Evolutionary conservation across 2,329 filamentous ascomycete genomes (phyloP).

Genomic region (Shiraia bambusicola): DNA sequence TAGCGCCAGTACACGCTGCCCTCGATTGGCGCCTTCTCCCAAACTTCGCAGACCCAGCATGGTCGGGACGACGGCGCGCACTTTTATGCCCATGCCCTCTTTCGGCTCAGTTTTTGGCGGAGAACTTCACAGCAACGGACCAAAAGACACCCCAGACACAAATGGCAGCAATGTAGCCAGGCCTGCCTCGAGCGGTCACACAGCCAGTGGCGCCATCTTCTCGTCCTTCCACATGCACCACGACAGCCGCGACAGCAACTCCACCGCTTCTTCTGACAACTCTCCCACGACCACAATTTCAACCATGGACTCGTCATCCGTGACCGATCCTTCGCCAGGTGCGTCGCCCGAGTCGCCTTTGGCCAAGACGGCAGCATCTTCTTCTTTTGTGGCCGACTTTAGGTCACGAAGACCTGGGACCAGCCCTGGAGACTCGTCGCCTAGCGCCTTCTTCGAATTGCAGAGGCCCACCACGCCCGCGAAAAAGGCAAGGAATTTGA

Average conservation of each 20-base stretch:
- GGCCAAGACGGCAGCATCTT: conserved; percentile 69
- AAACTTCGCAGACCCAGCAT: conserved; percentile 34
- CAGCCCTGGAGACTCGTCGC: conserved; percentile 47
- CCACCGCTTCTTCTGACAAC: conserved; percentile 85
- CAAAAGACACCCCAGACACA: conserved; percentile 49
- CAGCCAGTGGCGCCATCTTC: conserved; percentile 36
- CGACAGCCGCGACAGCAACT: conserved; percentile 77
- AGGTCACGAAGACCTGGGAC: conserved; percentile 39
- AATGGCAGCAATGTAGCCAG: conserved; percentile 37
- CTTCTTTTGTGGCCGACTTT: conserved; percentile 64
- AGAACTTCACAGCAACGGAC: conserved; percentile 51
- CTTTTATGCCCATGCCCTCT: conserved; percentile 61
- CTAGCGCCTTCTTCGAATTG: conserved; percentile 56
- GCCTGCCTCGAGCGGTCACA: conserved; percentile 40
- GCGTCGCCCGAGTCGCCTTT: conserved; percentile 86
- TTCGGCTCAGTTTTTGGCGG: conserved; percentile 76
- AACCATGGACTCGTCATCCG: conserved; percentile 85
- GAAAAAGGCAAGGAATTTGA: conserved; percentile 76
- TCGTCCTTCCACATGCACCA: conserved; percentile 58
- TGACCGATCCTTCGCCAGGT: conserved; percentile 87
- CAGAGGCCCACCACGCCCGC: conserved; percentile 56
- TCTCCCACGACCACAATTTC: conserved; percentile 94
- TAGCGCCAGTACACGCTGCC: conserved; percentile 18
- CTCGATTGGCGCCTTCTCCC: conserved; percentile 18
- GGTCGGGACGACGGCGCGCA: conserved; percentile 41